phyloP scores from a whole-genome alignment of 2,329 filamentous ascomycete genomes.

The Bipolaris sorokiniana region DNA sequence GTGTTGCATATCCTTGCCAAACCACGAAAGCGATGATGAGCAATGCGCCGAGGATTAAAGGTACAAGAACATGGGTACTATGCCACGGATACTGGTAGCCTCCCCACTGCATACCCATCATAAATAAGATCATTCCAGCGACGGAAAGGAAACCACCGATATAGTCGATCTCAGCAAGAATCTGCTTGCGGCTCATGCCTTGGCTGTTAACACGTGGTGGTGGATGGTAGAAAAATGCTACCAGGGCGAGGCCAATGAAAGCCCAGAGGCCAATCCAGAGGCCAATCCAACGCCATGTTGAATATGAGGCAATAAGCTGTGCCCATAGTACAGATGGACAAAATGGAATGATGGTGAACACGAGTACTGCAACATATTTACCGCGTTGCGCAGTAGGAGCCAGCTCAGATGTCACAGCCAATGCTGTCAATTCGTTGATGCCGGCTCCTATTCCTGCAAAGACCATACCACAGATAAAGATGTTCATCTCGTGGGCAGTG shows the following conservation, averaged over 20 bases:
- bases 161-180: conserved; percentile 36
- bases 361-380: conserved; percentile 64
- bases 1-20: conserved; percentile 50
- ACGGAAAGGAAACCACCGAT: conserved; percentile 36
- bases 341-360: conserved; percentile 68
- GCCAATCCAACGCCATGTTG: conserved; percentile 62
- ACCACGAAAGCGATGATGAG: conserved; percentile 57
- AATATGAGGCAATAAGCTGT: conserved; percentile 59
- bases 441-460: conserved; percentile 69
- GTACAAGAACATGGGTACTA: conserved; percentile 60
- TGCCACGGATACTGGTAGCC: conserved; percentile 60
- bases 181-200: conserved; percentile 34
- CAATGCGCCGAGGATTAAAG: conserved; percentile 58
- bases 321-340: conserved; percentile 67
- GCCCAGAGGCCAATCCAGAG: conserved; percentile 60
- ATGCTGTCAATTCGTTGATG: conserved; percentile 69
- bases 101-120: conserved; percentile 57
- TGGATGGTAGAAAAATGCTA: conserved; percentile 53
- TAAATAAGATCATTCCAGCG: conserved; percentile 34
- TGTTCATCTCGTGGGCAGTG: conserved; percentile 36
- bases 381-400: conserved; percentile 69
- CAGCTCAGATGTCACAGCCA: conserved; percentile 71
- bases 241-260: conserved; percentile 58
- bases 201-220: conserved; percentile 48
- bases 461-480: conserved; percentile 43